Percentiles rank a stretch among this genome's conserved stretches.
Conservation (phyloP, 1,284 basidiomycete genomes). For the Trametes hirsuta region DNA sequence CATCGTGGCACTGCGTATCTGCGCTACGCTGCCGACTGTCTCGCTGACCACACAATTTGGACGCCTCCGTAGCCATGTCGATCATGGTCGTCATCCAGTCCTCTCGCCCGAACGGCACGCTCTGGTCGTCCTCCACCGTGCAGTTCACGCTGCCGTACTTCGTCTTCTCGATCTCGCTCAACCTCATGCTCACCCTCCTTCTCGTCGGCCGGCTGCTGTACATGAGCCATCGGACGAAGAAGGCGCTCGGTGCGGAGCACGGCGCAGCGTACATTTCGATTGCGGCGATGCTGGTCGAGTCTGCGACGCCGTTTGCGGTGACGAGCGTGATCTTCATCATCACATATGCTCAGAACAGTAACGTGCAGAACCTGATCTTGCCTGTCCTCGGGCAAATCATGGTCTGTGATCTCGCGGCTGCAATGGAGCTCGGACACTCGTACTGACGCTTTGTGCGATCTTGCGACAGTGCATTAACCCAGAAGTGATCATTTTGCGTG, state of each 20-base stretch:
- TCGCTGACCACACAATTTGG: not conserved
- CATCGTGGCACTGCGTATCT: not conserved
- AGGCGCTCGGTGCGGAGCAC: constrained; percentile 31
- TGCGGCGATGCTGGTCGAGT: constrained; percentile 38
- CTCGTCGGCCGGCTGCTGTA: constrained; percentile 40
- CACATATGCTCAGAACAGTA: constrained; percentile 30
- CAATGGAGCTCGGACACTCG: not conserved
- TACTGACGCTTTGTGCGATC: not conserved
- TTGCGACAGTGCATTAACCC: constrained; percentile 18
- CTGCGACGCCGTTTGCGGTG: constrained; percentile 34
- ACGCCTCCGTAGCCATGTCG: constrained; percentile 4
- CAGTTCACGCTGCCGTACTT: constrained; percentile 26
- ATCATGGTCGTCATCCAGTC: constrained; percentile 18
- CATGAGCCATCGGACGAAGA: constrained; percentile 32
- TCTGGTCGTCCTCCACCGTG: constrained; percentile 11
- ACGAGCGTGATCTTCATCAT: constrained; percentile 36
- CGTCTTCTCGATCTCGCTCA: constrained; percentile 33
- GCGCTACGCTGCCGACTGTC: too few relatives aligned
- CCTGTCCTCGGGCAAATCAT: constrained; percentile 26
- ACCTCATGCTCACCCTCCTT: constrained; percentile 40
- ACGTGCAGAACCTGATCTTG: constrained; percentile 28
- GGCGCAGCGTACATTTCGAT: constrained; percentile 31
- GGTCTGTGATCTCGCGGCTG: not conserved
- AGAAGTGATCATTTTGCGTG: constrained; percentile 21
- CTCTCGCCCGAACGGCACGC: constrained; percentile 12